phyloP scores from a whole-genome alignment of 768 basidiomycete genomes.

The Leccinum sublutescens region DNA sequence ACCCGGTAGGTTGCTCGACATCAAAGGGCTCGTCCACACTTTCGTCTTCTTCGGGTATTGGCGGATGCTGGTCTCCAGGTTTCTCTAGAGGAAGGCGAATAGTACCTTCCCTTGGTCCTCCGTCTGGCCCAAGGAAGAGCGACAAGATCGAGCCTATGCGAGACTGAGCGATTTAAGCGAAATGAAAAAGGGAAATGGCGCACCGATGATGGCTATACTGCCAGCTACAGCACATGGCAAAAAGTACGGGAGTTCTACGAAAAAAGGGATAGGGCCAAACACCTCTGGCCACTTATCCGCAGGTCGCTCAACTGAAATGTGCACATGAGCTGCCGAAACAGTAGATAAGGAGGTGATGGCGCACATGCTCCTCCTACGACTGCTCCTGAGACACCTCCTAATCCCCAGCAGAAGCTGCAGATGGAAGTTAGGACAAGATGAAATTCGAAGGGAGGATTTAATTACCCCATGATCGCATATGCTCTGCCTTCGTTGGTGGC shows the following conservation, averaged over 20 bases:
- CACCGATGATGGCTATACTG: conserved; percentile 69
- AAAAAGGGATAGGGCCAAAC: conserved; percentile 64
- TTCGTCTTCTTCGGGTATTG: conserved; percentile 72
- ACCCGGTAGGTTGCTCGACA: conserved; percentile 36
- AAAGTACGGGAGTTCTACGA: conserved; percentile 85
- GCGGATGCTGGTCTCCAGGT: conserved; percentile 37
- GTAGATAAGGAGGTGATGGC: conserved; percentile 28
- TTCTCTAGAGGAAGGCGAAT: conserved; percentile 87
- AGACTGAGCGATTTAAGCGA: not conserved
- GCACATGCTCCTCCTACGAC: conserved; percentile 81
- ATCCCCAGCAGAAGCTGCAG: conserved; percentile 87
- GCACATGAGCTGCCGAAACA: conserved; percentile 7
- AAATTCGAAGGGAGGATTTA: conserved; percentile 1
- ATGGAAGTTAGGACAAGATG: not conserved
- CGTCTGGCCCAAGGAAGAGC: conserved; percentile 88
- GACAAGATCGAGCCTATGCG: conserved; percentile 76
- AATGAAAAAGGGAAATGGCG: not conserved
- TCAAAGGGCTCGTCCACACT: conserved; percentile 45
- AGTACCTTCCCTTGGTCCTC: conserved; percentile 81
- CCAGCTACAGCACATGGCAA: conserved; percentile 83
- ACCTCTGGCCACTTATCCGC: conserved; percentile 81
- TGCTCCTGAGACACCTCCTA: conserved; percentile 91
- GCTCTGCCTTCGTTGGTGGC: conserved; percentile 90
- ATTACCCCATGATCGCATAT: conserved; percentile 85
- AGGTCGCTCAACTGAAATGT: conserved; percentile 69